These are phyloP conservation scores for Diutina siamensis DNA, from an alignment of 1,139 yeast species.

Conservation along the genomic window DNA sequence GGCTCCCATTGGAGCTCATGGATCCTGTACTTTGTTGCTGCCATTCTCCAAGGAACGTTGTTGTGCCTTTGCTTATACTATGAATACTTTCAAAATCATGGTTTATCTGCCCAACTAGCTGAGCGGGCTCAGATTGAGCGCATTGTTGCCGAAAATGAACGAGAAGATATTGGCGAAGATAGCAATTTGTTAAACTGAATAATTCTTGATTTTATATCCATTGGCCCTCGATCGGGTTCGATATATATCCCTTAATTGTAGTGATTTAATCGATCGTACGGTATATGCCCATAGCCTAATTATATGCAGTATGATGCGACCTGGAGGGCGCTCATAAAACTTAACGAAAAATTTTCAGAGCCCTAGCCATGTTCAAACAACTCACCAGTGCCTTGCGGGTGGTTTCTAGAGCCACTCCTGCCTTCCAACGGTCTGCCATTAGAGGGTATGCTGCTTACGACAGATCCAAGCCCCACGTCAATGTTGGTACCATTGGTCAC, in stretches of 20 bases:
- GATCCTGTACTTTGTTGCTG: constrained; percentile 71
- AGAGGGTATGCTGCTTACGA: constrained; percentile 61
- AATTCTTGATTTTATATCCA: no score
- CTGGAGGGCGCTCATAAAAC: no score
- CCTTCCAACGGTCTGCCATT: constrained; percentile 14
- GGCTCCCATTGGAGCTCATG: constrained; percentile 85
- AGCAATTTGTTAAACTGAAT: not conserved
- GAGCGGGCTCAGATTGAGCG: constrained; percentile 9
- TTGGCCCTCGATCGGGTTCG: no score
- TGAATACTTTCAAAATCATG: constrained; percentile 9
- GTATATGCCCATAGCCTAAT: no score
- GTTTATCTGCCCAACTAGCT: constrained; percentile 6
- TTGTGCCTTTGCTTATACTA: constrained; percentile 11
- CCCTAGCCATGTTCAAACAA: constrained; percentile 13
- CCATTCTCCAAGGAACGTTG: constrained; percentile 43
- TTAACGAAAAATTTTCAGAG: not conserved
- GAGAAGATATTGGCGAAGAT: not conserved
- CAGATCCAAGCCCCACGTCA: constrained; percentile 92
- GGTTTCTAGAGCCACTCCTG: constrained; percentile 11
- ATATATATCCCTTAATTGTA: no score
- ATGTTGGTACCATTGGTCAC: constrained; percentile 86
- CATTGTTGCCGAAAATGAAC: constrained; percentile 9
- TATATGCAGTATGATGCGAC: no score
- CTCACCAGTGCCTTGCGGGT: constrained; percentile 14
- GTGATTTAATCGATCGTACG: no score